Evolutionary conservation across 2,329 filamentous ascomycete genomes (phyloP).

Genomic region (Saccharata proteae): DNA sequence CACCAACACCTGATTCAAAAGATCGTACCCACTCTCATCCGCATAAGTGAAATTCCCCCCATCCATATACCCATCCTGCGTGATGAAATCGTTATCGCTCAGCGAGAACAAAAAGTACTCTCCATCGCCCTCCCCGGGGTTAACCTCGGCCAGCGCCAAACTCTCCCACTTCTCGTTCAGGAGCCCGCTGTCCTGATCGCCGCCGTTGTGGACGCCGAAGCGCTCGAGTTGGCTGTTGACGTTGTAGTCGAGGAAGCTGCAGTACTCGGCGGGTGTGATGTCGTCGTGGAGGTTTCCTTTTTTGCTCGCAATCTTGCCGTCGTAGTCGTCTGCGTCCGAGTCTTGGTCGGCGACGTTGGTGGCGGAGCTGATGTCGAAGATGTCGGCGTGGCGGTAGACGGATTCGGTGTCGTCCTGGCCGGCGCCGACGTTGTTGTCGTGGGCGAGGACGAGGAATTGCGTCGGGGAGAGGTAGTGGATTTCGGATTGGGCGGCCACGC

Average conservation of each 20-base stretch:
- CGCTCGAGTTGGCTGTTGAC: conserved; percentile 50
- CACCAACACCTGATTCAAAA: conserved; percentile 52
- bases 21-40: conserved; percentile 44
- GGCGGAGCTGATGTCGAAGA: conserved; percentile 51
- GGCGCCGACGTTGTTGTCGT: conserved; percentile 50
- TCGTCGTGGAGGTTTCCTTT: conserved; percentile 42
- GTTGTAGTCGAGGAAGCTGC: conserved; percentile 57
- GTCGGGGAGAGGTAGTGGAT: conserved; percentile 50
- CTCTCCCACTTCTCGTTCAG: conserved; percentile 73
- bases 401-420: conserved; percentile 42
- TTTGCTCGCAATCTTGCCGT: conserved; percentile 33
- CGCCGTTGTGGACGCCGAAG: conserved; percentile 59
- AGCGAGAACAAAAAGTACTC: conserved; percentile 58
- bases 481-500: conserved; percentile 55
- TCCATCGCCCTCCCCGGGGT: conserved; percentile 34
- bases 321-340: conserved; percentile 19
- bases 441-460: conserved; percentile 55
- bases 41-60: conserved; percentile 43
- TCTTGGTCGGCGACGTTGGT: conserved; percentile 45
- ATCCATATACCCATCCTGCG: conserved; percentile 52
- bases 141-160: conserved; percentile 46
- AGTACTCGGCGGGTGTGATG: conserved; percentile 50
- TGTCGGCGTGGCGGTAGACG: conserved; percentile 55
- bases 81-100: conserved; percentile 66
- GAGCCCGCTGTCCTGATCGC: conserved; percentile 42